Base-by-base conservation (phyloP, 257 asterid species). In the Solanum peruvianum region DNA sequence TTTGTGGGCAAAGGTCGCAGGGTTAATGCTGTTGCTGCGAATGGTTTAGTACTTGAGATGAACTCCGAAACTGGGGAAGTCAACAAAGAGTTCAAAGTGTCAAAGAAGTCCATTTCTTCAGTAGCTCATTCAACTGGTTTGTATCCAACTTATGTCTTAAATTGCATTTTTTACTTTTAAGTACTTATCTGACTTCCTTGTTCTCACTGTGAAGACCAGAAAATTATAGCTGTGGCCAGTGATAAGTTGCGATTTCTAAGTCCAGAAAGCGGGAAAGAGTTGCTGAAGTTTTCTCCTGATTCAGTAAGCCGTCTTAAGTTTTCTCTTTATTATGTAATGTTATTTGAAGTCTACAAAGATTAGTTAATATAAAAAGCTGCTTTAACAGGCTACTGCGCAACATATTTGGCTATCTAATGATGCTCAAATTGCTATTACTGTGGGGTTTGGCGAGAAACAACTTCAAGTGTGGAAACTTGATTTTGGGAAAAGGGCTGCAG, bases 401-500 rank as follows among this genome's bases (percentile, higher is more conserved):
- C 75, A 20, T 60, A 10, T 90, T 77, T 88, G 91, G 56, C 76
- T 84, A 88, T 86, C 89, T 33, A 47, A 86, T 29, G 89, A 80
- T 90, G 90, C 91, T 72, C 86, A 71, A 88, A 62, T 85, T 56
- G 80, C 87, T 29, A 88, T 90, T 80, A 88, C 88, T 7, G 87
- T 87, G n/a, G 92, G 88, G 23, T 45, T 58, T 84, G 82, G 82
- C 10, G 89, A 88, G 90, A 87, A 87, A 78, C 87, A 85, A 18
- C 83, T 88, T 84, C 88, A 88, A 85, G 88, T 90, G 70, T 90
- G 91, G 89, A 86, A 70, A 49, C 78, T 89, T 33, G 87, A 90
- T 85, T 78, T 88, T 60, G 84, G 72, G 14, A 11, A 76, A 45
- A 64, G 78, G 39, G 83, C 41, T 64, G 86, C 72, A 66, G 86